Base-by-base conservation (phyloP, 208 protist species). In the Acanthamoeba triangularis region DNA sequence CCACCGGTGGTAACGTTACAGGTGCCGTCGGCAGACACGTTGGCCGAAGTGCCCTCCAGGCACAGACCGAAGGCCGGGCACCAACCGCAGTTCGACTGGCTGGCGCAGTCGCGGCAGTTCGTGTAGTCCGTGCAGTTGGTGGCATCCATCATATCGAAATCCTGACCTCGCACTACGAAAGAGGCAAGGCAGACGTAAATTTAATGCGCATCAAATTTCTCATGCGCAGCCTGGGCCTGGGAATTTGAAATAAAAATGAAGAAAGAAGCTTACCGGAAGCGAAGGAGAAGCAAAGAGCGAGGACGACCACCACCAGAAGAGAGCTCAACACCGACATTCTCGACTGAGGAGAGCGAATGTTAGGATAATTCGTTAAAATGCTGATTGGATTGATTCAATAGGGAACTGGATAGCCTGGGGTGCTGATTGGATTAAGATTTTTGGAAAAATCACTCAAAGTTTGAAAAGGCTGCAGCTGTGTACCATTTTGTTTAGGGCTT, bases 31-130 rank as follows among this genome's bases (percentile, higher is more conserved):
- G 74, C n/a, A 28, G 74, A 82, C 44, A 28, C 35, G 74, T 82
- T 49, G 41, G 25, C 37, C 65, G 61, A 67, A 25, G 69, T 78
- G 33, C 74, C 74, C 41, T 82, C 44, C 7, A 82, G 74, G 74
- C 74, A 82, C 16, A 52, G 74, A n/a, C 41, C 74, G 11, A 82
- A 28, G 44, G 23, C 25, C 37, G 74, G 74, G 74, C 74, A 82
- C 74, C 74, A 82, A 54, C 74, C 74, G 74, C 74, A 82, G 41
- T 82, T 82, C 37, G 44, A n/a, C 30, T 65, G 59, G 30, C 28
- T 13, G 37, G 74, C 74, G 25, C 74, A 82, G 23, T 44, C 37
- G 41, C 23, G 23, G 74, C 74, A 82, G 74, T 82, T 54, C 20
- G 13, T 54, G 74, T 52, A 35, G 74, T 82, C 37, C 35, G 41